These are phyloP conservation scores for Corniculantispora saksenae DNA, from an alignment of 2,329 filamentous ascomycete species.

Conservation along the genomic window DNA sequence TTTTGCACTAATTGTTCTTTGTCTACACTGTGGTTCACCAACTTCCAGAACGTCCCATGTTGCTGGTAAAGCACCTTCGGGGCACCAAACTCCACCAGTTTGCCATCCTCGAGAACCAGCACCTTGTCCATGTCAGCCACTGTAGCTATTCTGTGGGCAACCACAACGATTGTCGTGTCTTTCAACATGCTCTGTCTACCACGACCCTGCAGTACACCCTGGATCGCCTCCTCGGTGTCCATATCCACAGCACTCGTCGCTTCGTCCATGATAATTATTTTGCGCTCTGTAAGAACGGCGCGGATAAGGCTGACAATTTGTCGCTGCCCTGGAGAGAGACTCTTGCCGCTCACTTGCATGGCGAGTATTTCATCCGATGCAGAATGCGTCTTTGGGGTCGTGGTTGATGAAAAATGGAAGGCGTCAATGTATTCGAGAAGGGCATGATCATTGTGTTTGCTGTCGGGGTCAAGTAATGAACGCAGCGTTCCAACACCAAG, in stretches of 20 bases:
- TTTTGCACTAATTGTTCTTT: neutral
- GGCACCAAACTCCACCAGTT: conserved; percentile 60
- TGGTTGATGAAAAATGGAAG: neutral
- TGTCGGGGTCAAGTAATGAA: conserved; percentile 69
- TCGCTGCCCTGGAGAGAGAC: conserved; percentile 66
- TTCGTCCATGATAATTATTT: conserved; percentile 72
- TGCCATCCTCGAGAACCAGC: conserved; percentile 63
- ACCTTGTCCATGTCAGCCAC: conserved; percentile 70
- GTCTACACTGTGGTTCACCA: neutral
- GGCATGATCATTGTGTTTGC: conserved; percentile 62
- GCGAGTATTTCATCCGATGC: neutral
- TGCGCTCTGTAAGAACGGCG: conserved; percentile 58
- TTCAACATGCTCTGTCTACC: conserved; percentile 65
- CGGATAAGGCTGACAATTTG: conserved; percentile 68
- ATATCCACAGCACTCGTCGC: conserved; percentile 71
- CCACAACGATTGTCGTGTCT: conserved; percentile 63
- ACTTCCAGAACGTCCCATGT: conserved; percentile 26
- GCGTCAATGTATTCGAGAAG: conserved; percentile 55
- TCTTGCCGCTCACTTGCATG: conserved; percentile 18
- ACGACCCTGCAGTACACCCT: conserved; percentile 38
- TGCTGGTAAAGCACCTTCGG: conserved; percentile 56
- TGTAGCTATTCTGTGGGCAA: conserved; percentile 67
- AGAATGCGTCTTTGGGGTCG: neutral
- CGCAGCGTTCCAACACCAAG: conserved; percentile 72
- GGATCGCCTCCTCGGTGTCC: conserved; percentile 66